These are phyloP conservation scores for Fusarium tuaranense DNA, from an alignment of 2,329 filamentous ascomycete genomes.

Conservation along the genomic window DNA sequence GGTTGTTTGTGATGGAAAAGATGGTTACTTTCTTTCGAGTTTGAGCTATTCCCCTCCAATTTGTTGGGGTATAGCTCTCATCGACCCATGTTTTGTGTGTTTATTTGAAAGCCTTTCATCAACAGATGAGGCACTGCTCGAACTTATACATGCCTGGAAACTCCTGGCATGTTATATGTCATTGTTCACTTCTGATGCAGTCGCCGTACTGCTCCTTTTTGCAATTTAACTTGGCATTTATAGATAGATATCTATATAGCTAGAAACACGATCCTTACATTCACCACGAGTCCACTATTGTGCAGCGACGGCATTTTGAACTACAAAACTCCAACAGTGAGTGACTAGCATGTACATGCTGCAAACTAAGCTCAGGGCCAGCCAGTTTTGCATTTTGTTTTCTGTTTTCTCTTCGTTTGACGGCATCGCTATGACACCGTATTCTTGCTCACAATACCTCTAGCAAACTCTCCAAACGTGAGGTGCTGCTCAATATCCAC, in stretches of 20 bases:
- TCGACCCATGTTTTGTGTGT: not conserved
- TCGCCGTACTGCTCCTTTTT: not conserved
- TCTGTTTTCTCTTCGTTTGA: not conserved
- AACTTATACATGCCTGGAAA: not conserved
- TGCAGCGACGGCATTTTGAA: not conserved
- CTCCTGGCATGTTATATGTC: not conserved
- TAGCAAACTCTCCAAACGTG: conserved; percentile 82
- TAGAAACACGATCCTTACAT: conserved; percentile 6
- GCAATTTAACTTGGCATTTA: not conserved
- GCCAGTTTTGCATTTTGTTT: not conserved
- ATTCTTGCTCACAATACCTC: conserved; percentile 70
- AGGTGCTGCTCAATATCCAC: conserved; percentile 76
- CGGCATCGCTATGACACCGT: conserved; percentile 57
- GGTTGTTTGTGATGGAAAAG: not conserved
- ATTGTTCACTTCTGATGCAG: conserved; percentile 3
- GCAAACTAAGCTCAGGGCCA: not conserved
- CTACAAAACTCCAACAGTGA: not conserved
- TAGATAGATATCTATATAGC: not conserved
- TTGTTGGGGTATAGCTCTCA: not conserved
- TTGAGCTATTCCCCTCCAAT: not conserved
- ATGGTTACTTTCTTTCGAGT: not conserved
- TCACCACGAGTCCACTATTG: not conserved
- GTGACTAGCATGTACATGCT: not conserved
- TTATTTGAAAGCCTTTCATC: not conserved
- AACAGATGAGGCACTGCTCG: not conserved